phyloP scores from a whole-genome alignment of 140 eudicot genomes.

The Ambrosia hybrid region DNA sequence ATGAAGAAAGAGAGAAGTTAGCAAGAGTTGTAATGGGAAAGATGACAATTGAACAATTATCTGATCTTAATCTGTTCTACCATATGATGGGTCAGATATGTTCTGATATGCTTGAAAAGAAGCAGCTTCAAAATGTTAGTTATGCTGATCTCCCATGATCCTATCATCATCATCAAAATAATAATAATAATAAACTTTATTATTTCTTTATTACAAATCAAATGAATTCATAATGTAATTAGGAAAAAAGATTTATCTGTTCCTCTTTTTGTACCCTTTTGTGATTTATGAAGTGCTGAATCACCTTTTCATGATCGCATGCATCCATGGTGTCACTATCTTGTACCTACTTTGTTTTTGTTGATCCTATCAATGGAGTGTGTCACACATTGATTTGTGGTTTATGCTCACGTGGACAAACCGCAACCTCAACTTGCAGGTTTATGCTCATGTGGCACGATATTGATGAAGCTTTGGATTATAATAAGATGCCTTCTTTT shows the following conservation, averaged over 20 bases:
- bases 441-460: too few relatives aligned
- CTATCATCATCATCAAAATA: background rate
- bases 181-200: background rate
- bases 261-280: constrained; percentile 5
- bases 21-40: constrained; percentile 72
- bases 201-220: background rate
- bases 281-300: constrained; percentile 1
- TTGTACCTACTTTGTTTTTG: background rate
- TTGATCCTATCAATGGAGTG: too few relatives aligned
- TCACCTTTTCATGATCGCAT: constrained; percentile 27
- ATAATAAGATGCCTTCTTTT: too few relatives aligned
- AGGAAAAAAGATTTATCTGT: constrained; percentile 1
- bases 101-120: constrained; percentile 68
- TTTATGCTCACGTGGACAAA: too few relatives aligned
- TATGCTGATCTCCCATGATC: constrained; percentile 33
- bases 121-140: constrained; percentile 55
- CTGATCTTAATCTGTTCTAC: constrained; percentile 72
- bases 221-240: constrained; percentile 16
- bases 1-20: constrained; percentile 59
- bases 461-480: too few relatives aligned
- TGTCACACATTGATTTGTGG: too few relatives aligned
- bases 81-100: constrained; percentile 76
- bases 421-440: too few relatives aligned
- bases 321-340: constrained; percentile 29
- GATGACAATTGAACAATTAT: constrained; percentile 72